phyloP scores from a whole-genome alignment of 257 asterid species.

The Solanum virginianum region DNA sequence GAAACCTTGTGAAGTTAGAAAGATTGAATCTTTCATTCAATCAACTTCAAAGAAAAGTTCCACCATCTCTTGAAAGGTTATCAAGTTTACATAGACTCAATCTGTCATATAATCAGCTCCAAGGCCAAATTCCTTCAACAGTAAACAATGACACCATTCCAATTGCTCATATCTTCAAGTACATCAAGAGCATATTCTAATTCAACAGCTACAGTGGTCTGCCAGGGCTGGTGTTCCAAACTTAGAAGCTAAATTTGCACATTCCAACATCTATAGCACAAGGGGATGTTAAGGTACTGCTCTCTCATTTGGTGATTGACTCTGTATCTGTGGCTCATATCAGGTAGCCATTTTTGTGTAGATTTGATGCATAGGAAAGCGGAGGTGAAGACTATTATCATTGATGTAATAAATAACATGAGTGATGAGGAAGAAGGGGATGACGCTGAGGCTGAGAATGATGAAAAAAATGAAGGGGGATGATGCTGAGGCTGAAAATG shows the following conservation, averaged over 20 bases:
- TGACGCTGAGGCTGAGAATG: constrained; percentile 8
- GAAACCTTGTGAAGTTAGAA: constrained; percentile 58
- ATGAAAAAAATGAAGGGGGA: neutral
- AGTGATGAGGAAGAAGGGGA: constrained; percentile 72
- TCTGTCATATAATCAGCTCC: constrained; percentile 51
- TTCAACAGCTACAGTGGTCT: too few relatives aligned
- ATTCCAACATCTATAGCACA: too few relatives aligned
- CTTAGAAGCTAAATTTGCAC: too few relatives aligned
- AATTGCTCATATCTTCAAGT: too few relatives aligned
- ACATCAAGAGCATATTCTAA: too few relatives aligned
- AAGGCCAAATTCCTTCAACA: constrained; percentile 47
- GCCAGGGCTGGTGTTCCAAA: too few relatives aligned
- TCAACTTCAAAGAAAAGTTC: constrained; percentile 43
- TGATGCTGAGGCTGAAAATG: constrained; percentile 7
- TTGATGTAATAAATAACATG: constrained; percentile 82
- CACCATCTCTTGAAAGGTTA: constrained; percentile 43
- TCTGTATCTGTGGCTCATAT: neutral
- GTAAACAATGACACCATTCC: too few relatives aligned
- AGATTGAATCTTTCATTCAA: constrained; percentile 67
- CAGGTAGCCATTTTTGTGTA: constrained; percentile 53
- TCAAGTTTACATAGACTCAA: constrained; percentile 69
- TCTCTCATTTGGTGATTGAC: neutral
- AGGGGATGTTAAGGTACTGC: neutral
- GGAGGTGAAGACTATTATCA: constrained; percentile 67
- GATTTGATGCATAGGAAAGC: constrained; percentile 64